Evolutionary conservation across 2,329 filamentous ascomycete genomes (phyloP).

Genomic region (Madurella fahalii): DNA sequence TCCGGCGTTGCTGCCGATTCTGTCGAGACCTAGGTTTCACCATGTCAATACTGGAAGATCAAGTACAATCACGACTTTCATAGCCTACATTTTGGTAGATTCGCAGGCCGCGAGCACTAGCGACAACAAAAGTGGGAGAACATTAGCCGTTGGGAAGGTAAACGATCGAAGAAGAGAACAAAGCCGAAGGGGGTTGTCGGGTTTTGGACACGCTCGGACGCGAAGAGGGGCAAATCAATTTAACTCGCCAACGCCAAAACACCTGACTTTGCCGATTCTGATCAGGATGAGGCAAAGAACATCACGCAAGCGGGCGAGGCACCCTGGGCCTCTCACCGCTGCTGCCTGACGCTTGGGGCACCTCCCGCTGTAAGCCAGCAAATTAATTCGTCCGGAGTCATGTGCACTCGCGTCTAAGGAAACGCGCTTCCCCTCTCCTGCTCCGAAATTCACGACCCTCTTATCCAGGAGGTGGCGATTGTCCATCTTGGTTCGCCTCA

Average conservation of each 20-base stretch:
- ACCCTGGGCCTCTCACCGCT: background rate
- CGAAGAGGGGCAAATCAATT: slow-evolving; percentile 27
- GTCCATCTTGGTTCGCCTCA: background rate
- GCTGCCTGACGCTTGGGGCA: slow-evolving; percentile 1
- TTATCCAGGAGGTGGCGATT: slow-evolving; percentile 14
- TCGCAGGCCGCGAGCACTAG: background rate
- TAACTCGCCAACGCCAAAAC: slow-evolving; percentile 24
- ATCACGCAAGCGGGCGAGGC: no score
- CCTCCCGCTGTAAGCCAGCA: slow-evolving; percentile 1
- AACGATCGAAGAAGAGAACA: background rate
- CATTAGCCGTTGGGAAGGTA: background rate
- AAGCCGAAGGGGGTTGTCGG: background rate
- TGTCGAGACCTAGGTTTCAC: slow-evolving; percentile 20
- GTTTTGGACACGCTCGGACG: slow-evolving; percentile 20
- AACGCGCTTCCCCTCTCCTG: slow-evolving; percentile 18
- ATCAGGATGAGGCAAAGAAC: no score
- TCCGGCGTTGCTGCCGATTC: slow-evolving; percentile 26
- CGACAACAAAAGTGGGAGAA: background rate
- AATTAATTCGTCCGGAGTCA: slow-evolving; percentile 19
- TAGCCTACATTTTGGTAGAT: slow-evolving; percentile 11
- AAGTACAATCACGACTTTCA: background rate
- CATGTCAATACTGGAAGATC: slow-evolving; percentile 4
- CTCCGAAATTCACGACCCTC: slow-evolving; percentile 1
- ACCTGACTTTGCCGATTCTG: slow-evolving; percentile 16
- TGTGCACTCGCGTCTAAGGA: slow-evolving; percentile 23